phyloP scores from a whole-genome alignment of 129 eudicot species.

The Rutidosis leptorrhynchoides region DNA sequence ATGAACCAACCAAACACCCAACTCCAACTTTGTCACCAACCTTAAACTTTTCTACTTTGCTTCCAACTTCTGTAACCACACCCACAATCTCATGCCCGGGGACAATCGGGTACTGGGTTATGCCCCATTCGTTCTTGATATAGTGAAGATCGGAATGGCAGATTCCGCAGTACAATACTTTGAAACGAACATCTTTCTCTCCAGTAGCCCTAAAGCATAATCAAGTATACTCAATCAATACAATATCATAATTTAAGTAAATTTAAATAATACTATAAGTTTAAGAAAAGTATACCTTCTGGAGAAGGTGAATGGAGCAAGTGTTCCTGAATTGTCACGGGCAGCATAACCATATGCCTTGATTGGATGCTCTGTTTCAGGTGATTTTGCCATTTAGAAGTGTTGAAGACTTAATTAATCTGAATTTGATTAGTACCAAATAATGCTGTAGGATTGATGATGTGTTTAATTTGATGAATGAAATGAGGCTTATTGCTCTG shows the following conservation, averaged over 20 bases:
- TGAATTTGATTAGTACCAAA: no score
- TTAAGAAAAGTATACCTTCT: constrained; percentile 29
- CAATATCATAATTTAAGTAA: neutral
- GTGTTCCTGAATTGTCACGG: constrained; percentile 43
- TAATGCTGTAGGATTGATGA: no score
- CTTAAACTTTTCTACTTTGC: no score
- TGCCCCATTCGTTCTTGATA: constrained; percentile 47
- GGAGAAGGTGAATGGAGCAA: constrained; percentile 61
- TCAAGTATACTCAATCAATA: neutral
- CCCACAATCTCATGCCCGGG: no score
- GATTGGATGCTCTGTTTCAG: constrained; percentile 39
- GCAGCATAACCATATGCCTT: constrained; percentile 67
- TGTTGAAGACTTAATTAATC: no score
- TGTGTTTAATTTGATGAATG: no score
- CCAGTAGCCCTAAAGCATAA: constrained; percentile 17
- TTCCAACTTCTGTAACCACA: no score
- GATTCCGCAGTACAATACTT: constrained; percentile 30
- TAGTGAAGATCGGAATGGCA: constrained; percentile 59
- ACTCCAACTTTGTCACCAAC: no score
- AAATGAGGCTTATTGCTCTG: neutral
- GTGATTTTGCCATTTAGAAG: constrained; percentile 37
- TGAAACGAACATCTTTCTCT: constrained; percentile 33
- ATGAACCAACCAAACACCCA: no score
- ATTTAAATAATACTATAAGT: neutral
- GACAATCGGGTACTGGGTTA: no score